phyloP scores from a whole-genome alignment of 2,329 filamentous ascomycete species.

The Thermothelomyces thermophilus region DNA sequence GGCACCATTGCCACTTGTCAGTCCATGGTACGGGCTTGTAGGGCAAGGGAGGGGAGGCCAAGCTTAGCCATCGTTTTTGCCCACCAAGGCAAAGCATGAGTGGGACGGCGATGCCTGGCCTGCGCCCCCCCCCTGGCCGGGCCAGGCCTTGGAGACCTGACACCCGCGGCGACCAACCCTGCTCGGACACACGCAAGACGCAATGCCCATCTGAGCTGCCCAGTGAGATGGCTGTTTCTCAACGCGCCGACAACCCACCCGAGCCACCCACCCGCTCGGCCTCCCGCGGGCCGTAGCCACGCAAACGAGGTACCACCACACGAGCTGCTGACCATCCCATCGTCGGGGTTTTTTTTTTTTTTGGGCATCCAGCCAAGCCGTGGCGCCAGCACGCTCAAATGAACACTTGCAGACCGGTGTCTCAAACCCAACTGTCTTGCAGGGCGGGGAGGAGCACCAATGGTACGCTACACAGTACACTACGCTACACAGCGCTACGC shows the following conservation, averaged over 20 bases:
- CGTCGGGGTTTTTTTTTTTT: conserved; percentile 9
- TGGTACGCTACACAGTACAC: no score
- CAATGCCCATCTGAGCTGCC: conserved; percentile 8
- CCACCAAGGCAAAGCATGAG: conserved; percentile 16
- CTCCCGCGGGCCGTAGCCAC: conserved; percentile 13
- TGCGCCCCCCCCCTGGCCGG: conserved; percentile 12
- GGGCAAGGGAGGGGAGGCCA: conserved; percentile 23
- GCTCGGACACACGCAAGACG: conserved; percentile 12
- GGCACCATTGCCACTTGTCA: conserved; percentile 32
- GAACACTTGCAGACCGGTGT: conserved; percentile 19
- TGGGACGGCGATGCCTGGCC: conserved; percentile 26
- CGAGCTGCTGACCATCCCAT: conserved; percentile 6
- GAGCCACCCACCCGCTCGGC: conserved; percentile 9
- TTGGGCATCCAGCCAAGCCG: conserved; percentile 16
- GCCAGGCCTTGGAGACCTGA: conserved; percentile 15
- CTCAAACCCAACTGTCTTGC: conserved; percentile 12
- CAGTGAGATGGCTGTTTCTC: conserved; percentile 13
- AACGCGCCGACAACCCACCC: no score
- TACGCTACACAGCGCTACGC: no score
- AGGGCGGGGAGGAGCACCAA: conserved; percentile 14
- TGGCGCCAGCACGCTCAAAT: neutral
- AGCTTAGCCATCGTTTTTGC: conserved; percentile 23
- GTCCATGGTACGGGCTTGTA: conserved; percentile 26
- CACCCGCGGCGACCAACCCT: conserved; percentile 10
- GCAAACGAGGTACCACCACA: conserved; percentile 7